phyloP scores from a whole-genome alignment of 2,329 filamentous ascomycete species.

The Byssoonygena ceratinophila region DNA sequence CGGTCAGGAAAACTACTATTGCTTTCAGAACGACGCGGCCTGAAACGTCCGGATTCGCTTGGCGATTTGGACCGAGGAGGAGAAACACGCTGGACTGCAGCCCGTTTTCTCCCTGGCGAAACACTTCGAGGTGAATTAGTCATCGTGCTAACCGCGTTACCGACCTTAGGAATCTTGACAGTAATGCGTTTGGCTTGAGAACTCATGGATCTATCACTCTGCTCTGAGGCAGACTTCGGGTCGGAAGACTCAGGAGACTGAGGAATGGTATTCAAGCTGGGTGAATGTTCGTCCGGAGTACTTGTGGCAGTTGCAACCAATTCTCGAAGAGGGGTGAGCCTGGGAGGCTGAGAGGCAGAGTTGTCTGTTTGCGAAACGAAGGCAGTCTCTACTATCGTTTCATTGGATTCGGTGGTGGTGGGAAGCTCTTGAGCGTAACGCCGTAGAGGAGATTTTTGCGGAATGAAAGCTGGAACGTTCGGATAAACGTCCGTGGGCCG shows the following conservation, averaged over 20 bases:
- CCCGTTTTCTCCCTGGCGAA: conserved; percentile 28
- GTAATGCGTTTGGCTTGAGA: conserved; percentile 4
- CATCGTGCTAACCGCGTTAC: conserved; percentile 18
- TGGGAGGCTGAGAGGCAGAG: conserved; percentile 7
- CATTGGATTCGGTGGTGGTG: conserved; percentile 1
- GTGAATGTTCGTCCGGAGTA: conserved; percentile 6
- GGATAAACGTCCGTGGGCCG: neutral
- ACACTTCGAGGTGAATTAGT: conserved; percentile 9
- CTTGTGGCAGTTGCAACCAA: conserved; percentile 8
- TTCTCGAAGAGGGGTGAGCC: conserved; percentile 15
- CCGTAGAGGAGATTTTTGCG: conserved; percentile 3
- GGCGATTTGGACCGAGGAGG: conserved; percentile 24
- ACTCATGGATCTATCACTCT: conserved; percentile 5
- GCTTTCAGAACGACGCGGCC: conserved; percentile 31
- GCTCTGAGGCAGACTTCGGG: neutral
- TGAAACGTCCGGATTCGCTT: conserved; percentile 20
- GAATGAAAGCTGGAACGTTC: neutral
- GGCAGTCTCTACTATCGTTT: conserved; percentile 17
- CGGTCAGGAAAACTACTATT: conserved; percentile 27
- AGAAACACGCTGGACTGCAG: conserved; percentile 33
- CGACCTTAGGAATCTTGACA: conserved; percentile 15
- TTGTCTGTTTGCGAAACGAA: conserved; percentile 16
- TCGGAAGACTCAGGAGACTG: neutral
- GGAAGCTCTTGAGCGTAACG: neutral
- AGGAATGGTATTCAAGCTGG: neutral